Base-by-base conservation (phyloP, 495 filamentous ascomycete genomes). In the Aspergillus indologenus region DNA sequence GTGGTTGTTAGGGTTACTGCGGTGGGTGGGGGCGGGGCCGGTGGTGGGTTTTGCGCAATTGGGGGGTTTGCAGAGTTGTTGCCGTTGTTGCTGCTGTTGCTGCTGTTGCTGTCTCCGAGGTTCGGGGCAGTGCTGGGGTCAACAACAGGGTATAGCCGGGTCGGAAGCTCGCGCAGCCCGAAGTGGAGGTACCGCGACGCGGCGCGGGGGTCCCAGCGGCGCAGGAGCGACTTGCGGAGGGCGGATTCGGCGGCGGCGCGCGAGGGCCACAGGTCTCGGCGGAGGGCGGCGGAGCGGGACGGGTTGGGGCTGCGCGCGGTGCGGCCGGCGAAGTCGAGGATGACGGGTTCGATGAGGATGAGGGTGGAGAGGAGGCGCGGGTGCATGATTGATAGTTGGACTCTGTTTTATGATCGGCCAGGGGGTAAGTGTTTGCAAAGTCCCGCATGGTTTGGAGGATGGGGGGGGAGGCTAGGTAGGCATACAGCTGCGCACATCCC, bases 321-420 rank as follows among this genome's bases (percentile, higher is more conserved):
- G 19, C 57, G 53, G 21, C 54, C 23, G 63, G 65, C 66, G 40
- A 57, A 53, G 54, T 61, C 66, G 57, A 83, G 77, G 22, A 89
- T 80, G 45, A 86, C 80, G 7, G 88, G 86, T 63, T 93, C 90
- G 0, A 91, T 68, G 14, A 90, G 77, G 49, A 89, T 73, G 12
- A 92, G 62, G 3, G 83, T 81, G 18, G 79, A 77, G 56, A 92
- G 77, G 2, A 94, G 81, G 7, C 88, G 84, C 6, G 90, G 89
- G 71, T 92, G 87, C 23, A 89, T 71, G 6, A 90, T 70, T 0
- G 88, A 72, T 3, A 83, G 68, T 55, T 83, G 76, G 56, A 75
- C 17, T 18, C 12, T 43, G 45, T 1, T 21, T 42, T 45, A n/a
- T n/a, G n/a, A n/a, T n/a, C n/a, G n/a, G n/a, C n/a, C n/a, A n/a